Evolutionary conservation across 1,284 basidiomycete genomes (phyloP), one percentile per base, ranked within the genome.

Genomic region (Cryptococcus depauperatus): DNA sequence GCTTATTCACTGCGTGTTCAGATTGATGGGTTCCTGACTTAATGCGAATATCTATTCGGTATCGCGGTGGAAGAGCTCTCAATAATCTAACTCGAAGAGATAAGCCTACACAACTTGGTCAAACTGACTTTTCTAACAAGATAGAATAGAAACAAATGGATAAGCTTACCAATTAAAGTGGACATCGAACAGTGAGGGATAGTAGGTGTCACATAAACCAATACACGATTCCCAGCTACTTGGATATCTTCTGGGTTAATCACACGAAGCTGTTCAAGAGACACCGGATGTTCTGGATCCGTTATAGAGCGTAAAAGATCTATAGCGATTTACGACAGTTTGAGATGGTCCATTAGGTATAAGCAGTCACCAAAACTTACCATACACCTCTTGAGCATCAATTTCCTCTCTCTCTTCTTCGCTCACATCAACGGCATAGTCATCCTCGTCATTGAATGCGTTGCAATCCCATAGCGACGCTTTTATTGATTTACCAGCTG

Each of bases 181-280:
- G 91, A 93, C 88, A 95, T 92, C 39, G 88, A 89, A 62, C 93
- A 99, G 65, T 98, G 93, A 4, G 95, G 95, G 23, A 96, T 92
- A 0, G 93, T 99, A 2, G 95, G 95, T 5, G 93, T 97, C 59
- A 95, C 90, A 62, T 90, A 87, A 48, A 96, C 82, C 25, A 81
- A 75, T 27, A 98, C 77, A 35, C 80, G 78, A 59, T 89, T 86
- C 21, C 78, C 68, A 5, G 75, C 74, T 32, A 97, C 78, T 28
- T 76, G 76, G 50, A 97, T 84, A 62, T 98, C 92, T 11, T 85
- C 80, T 4, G 82, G 80, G 35, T 89, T 92, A 30, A 99, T 92
- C 23, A 98, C 93, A 16, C 88, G 84, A 11, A 99, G 83, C 62
- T 97, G 88, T 66, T 99, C 95, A 27, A 99, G 79, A n/a, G 85